Evolutionary conservation across 2,329 filamentous ascomycete species (phyloP).

Genomic region (Gremmenia infestans): DNA sequence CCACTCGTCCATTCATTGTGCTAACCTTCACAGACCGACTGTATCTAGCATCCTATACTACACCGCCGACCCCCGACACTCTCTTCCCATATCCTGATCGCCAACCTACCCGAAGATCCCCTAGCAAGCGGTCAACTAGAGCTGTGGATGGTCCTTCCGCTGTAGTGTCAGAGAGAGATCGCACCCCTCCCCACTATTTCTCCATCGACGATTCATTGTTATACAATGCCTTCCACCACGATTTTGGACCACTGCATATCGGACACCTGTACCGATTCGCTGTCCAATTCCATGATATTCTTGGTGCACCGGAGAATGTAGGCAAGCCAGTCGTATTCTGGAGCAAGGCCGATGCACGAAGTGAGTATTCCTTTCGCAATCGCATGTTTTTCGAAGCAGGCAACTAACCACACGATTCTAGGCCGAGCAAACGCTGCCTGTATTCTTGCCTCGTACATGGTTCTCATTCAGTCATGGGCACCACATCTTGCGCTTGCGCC

Average conservation of each 20-base stretch:
- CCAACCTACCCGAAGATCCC: slow-evolving; percentile 53
- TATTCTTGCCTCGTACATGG: slow-evolving; percentile 96
- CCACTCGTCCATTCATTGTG: slow-evolving; percentile 22
- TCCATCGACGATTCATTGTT: slow-evolving; percentile 86
- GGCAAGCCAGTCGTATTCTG: slow-evolving; percentile 91
- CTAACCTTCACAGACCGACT: slow-evolving; percentile 69
- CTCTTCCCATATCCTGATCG: slow-evolving; percentile 73
- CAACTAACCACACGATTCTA: slow-evolving; percentile 35
- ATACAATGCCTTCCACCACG: slow-evolving; percentile 98
- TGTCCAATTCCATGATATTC: slow-evolving; percentile 89
- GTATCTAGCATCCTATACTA: slow-evolving; percentile 88
- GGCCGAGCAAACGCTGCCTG: slow-evolving; percentile 91
- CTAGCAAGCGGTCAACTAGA: slow-evolving; percentile 70
- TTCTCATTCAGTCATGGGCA: slow-evolving; percentile 95
- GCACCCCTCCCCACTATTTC: slow-evolving; percentile 81
- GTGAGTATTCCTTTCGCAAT: slow-evolving; percentile 46
- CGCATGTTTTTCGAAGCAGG: slow-evolving; percentile 7
- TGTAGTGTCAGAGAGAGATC: slow-evolving; percentile 39
- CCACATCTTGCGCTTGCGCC: slow-evolving; percentile 92
- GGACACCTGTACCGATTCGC: slow-evolving; percentile 96
- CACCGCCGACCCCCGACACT: slow-evolving; percentile 74
- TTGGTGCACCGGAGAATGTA: slow-evolving; percentile 87
- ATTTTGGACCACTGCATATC: slow-evolving; percentile 96
- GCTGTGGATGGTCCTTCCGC: slow-evolving; percentile 53
- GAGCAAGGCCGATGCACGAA: slow-evolving; percentile 86